Conservation (phyloP, 2,329 filamentous ascomycete species). For the Aureobasidium leucospermi region DNA sequence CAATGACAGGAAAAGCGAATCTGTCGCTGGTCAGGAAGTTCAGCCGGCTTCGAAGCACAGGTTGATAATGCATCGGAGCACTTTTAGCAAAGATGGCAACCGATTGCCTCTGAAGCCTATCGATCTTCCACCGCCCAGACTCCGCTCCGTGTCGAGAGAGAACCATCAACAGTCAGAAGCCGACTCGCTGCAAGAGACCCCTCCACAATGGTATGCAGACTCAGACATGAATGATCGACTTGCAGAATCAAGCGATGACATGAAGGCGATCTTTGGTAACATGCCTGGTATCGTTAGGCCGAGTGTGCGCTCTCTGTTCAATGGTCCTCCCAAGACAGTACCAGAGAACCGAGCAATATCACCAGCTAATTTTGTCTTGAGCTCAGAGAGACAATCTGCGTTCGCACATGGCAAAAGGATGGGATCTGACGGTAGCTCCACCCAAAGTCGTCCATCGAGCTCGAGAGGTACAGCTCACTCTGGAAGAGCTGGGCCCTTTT, state of each 20-base stretch:
- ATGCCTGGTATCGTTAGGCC: constrained; percentile 18
- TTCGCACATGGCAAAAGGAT: not conserved
- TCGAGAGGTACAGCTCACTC: not conserved
- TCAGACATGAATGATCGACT: constrained; percentile 24
- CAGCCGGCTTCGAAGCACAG: not conserved
- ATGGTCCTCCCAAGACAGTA: constrained; percentile 27
- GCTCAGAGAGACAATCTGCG: not conserved
- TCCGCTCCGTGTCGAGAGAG: not conserved
- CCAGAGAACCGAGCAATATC: constrained; percentile 30
- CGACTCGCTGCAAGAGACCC: not conserved
- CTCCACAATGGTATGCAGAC: constrained; percentile 17
- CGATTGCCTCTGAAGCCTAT: constrained; percentile 3
- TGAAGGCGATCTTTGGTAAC: constrained; percentile 22
- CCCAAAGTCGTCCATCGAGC: not conserved
- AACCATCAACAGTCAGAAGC: not conserved
- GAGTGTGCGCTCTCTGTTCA: not conserved
- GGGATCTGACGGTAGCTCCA: constrained; percentile 3
- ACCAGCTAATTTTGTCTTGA: constrained; percentile 19
- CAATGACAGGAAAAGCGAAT: not conserved
- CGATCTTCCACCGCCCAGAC: not conserved
- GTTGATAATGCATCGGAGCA: not conserved
- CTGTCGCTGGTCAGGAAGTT: not conserved
- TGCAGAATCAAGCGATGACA: constrained; percentile 16
- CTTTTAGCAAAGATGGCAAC: constrained; percentile 13
- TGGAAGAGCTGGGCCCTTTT: not conserved